A percentile compares a stretch with the other conserved stretches of the same genome.
phyloP scores from a whole-genome alignment of 768 basidiomycete genomes.

The Tephrocybe rancida region DNA sequence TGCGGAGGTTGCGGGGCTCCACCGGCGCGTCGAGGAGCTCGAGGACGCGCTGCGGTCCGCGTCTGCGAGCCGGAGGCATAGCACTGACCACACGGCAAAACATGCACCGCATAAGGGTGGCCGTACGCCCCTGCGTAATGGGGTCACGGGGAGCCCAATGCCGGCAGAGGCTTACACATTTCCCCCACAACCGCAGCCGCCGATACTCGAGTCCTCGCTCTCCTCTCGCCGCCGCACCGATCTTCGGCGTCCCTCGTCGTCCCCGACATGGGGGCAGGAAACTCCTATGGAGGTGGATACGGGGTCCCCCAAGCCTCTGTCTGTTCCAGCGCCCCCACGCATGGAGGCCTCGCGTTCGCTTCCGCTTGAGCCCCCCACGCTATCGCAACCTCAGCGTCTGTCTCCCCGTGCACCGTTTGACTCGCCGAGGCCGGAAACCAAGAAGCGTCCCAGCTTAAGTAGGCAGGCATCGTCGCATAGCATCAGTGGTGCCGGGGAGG shows the following conservation, averaged over 20 bases:
- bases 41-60: conserved; percentile 49
- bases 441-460: conserved; percentile 28
- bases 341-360: conserved; percentile 44
- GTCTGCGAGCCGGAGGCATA: conserved; percentile 26
- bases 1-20: conserved; percentile 61
- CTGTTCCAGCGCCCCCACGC: conserved; percentile 40
- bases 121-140: conserved; percentile 40
- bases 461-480: conserved; percentile 24
- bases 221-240: conserved; percentile 36
- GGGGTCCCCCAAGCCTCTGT: not conserved
- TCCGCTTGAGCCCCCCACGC: conserved; percentile 25
- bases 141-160: conserved; percentile 28
- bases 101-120: conserved; percentile 26
- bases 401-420: conserved; percentile 23
- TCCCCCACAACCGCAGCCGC: conserved; percentile 30
- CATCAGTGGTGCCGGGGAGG: conserved; percentile 3
- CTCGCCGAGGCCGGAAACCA: conserved; percentile 24
- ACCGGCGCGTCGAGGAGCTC: conserved; percentile 68
- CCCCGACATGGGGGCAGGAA: conserved; percentile 45
- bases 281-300: conserved; percentile 38
- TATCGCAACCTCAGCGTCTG: conserved; percentile 9
- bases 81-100: conserved; percentile 18
- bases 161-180: conserved; percentile 47
- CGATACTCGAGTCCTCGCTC: conserved; percentile 4
- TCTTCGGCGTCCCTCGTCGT: conserved; percentile 34